Conservation (phyloP, 2,329 filamentous ascomycete species). For the Eutypa lata region DNA sequence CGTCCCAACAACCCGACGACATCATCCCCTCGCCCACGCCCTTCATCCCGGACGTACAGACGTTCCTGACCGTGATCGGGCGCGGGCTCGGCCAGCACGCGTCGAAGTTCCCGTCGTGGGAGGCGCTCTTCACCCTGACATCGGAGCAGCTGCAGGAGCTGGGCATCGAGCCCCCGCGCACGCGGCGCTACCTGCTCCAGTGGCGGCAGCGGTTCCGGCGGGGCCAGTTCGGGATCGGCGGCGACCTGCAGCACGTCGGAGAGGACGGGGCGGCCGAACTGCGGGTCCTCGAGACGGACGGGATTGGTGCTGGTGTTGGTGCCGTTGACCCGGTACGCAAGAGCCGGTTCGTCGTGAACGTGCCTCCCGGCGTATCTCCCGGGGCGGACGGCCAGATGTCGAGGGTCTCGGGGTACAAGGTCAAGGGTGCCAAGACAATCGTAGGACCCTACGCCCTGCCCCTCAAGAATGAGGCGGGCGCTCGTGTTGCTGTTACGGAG, state of each 20-base stretch:
- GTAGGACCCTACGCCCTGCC: constrained; percentile 71
- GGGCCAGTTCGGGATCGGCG: constrained; percentile 76
- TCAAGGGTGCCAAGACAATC: constrained; percentile 67
- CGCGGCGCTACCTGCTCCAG: constrained; percentile 77
- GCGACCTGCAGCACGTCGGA: constrained; percentile 71
- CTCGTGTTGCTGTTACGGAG: constrained; percentile 69
- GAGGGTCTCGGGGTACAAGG: constrained; percentile 62
- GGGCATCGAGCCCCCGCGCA: constrained; percentile 81
- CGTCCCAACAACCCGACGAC: too few species aligned
- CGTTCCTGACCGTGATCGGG: constrained; percentile 89
- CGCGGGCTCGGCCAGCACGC: constrained; percentile 79
- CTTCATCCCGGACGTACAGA: constrained; percentile 78
- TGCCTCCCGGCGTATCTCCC: constrained; percentile 49
- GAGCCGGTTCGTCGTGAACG: constrained; percentile 52
- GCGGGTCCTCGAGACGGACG: constrained; percentile 30
- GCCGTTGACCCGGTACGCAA: constrained; percentile 38
- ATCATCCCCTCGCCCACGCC: constrained; percentile 75
- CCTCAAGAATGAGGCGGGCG: constrained; percentile 62
- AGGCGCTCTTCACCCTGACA: constrained; percentile 79
- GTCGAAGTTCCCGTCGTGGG: constrained; percentile 86
- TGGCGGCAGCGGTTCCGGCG: constrained; percentile 84
- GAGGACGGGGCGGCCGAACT: constrained; percentile 37
- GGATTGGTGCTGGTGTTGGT: constrained; percentile 51
- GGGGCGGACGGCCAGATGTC: constrained; percentile 37
- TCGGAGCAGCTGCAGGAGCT: constrained; percentile 76